A percentile compares a stretch with the other conserved stretches of the same genome.
Evolutionary conservation across 129 eudicot genomes (phyloP).

Genomic region (Tagetes erecta): DNA sequence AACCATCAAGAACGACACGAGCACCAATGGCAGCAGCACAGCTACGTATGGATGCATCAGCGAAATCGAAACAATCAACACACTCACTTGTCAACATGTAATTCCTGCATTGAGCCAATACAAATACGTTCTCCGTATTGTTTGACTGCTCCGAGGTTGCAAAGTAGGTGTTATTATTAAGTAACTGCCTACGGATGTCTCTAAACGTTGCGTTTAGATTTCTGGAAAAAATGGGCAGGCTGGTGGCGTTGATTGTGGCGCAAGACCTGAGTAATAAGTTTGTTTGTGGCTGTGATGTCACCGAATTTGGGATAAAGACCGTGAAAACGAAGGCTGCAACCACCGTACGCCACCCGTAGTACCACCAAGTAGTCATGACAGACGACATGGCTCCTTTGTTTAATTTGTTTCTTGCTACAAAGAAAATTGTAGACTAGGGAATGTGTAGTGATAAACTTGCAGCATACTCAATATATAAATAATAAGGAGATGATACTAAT

Average conservation of each 20-base stretch:
- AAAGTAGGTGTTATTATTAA: conserved; percentile 42
- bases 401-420: conserved; percentile 1
- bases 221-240: conserved; percentile 32
- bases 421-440: conserved; percentile 8
- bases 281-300: conserved; percentile 52
- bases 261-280: conserved; percentile 54
- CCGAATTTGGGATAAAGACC: conserved; percentile 24
- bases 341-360: conserved; percentile 20
- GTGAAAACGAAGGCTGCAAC: conserved; percentile 20
- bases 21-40: conserved; percentile 71
- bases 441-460: conserved; percentile 19
- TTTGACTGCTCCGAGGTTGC: conserved; percentile 59
- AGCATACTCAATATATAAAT: conserved; percentile 13
- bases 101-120: conserved; percentile 65
- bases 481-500: no score
- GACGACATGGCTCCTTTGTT: conserved; percentile 31
- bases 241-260: conserved; percentile 54
- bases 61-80: conserved; percentile 58
- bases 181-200: conserved; percentile 45
- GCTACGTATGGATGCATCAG: conserved; percentile 38
- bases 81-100: conserved; percentile 55
- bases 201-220: conserved; percentile 55
- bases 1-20: conserved; percentile 61
- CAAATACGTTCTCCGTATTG: conserved; percentile 57
- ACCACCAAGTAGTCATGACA: neutral